Evolutionary conservation across 2,329 filamentous ascomycete genomes (phyloP).

Genomic region (Verticillium longisporum): DNA sequence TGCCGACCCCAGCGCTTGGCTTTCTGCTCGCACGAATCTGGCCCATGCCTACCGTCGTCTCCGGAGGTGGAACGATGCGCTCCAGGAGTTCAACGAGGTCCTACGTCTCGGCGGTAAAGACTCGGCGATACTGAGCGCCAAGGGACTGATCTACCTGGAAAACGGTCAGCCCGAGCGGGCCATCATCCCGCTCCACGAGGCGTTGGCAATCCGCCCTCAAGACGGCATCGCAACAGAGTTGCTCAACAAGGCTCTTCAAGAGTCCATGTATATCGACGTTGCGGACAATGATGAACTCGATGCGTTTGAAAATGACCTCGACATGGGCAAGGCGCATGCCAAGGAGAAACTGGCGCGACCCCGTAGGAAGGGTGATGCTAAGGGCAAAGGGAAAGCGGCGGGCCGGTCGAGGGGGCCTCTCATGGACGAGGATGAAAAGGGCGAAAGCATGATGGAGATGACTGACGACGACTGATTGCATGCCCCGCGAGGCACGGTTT

Average conservation of each 20-base stretch:
- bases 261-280: conserved; percentile 43
- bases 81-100: conserved; percentile 81
- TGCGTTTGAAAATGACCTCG: conserved; percentile 46
- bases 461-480: conserved; percentile 41
- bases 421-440: conserved; percentile 27
- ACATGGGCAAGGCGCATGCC: conserved; percentile 37
- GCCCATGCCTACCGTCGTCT: conserved; percentile 79
- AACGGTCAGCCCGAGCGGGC: conserved; percentile 69
- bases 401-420: conserved; percentile 21
- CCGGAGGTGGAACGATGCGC: conserved; percentile 60
- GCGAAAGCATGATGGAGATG: conserved; percentile 47
- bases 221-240: conserved; percentile 77
- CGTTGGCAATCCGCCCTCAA: conserved; percentile 69
- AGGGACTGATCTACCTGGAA: conserved; percentile 79
- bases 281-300: conserved; percentile 40
- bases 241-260: conserved; percentile 62
- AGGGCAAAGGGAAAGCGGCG: conserved; percentile 39
- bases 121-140: conserved; percentile 69
- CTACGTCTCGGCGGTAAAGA: conserved; percentile 77
- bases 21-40: conserved; percentile 80
- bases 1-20: conserved; percentile 74
- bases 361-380: conserved; percentile 22
- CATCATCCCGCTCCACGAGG: conserved; percentile 76
- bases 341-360: conserved; percentile 25
- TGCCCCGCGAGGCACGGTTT: neutral